Conservation (phyloP, 345 rosid genomes). For the Cardamine chenopodiifolia region DNA sequence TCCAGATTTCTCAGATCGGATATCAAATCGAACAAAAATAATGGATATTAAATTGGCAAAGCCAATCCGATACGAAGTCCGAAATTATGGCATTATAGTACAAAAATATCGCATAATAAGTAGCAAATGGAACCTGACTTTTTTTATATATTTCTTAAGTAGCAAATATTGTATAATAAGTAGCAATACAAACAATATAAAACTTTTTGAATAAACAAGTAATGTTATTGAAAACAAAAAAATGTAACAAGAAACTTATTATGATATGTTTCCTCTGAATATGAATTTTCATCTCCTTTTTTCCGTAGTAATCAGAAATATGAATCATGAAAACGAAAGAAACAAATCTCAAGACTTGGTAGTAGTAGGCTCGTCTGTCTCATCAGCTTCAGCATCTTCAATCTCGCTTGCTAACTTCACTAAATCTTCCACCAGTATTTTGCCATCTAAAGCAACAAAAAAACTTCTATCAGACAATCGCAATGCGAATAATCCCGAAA, state of each 20-base stretch:
- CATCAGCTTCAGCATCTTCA: conserved; percentile 57
- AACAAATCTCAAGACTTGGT: conserved; percentile 39
- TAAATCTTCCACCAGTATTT: conserved; percentile 83
- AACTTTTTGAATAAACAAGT: background rate
- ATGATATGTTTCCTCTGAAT: background rate
- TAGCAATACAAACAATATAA: background rate
- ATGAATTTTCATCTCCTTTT: background rate
- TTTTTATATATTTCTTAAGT: background rate
- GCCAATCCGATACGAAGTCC: too few species aligned
- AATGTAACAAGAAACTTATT: conserved; percentile 1
- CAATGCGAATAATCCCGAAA: background rate
- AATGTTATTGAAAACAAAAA: conserved; percentile 10
- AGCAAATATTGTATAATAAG: too few species aligned
- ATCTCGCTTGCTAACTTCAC: conserved; percentile 70
- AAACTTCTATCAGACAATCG: background rate
- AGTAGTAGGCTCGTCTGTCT: conserved; percentile 41
- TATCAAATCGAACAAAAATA: too few species aligned
- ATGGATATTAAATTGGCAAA: too few species aligned
- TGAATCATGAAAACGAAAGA: background rate
- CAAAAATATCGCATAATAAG: too few species aligned
- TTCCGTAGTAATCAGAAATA: background rate
- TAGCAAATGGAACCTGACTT: too few species aligned
- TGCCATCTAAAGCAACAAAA: conserved; percentile 60
- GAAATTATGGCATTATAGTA: too few species aligned
- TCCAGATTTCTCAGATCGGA: too few species aligned